These are phyloP conservation scores for Mrakia gelida DNA, from an alignment of 768 basidiomycete species.

Conservation along the genomic window DNA sequence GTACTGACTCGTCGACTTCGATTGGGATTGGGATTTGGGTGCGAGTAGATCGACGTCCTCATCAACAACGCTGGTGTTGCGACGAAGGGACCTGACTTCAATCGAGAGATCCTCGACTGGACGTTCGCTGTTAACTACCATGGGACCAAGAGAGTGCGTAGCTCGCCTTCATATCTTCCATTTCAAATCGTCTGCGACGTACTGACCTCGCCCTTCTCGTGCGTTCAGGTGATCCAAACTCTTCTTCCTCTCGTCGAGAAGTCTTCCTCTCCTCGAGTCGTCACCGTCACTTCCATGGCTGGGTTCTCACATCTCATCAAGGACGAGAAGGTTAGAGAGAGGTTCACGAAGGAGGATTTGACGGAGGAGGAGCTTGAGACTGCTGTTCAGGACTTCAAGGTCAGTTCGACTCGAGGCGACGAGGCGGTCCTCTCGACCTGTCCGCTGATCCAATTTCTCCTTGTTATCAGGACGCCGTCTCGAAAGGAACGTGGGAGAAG, in stretches of 20 bases:
- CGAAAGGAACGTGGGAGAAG: slow-evolving; percentile 30
- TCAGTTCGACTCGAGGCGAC: not conserved
- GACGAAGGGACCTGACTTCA: slow-evolving; percentile 24
- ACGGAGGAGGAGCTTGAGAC: slow-evolving; percentile 29
- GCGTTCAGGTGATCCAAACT: slow-evolving; percentile 27
- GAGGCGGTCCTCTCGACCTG: no score
- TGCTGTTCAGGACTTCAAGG: slow-evolving; percentile 34
- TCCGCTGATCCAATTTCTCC: not conserved
- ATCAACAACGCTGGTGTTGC: slow-evolving; percentile 35
- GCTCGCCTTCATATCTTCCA: not conserved
- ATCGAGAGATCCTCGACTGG: slow-evolving; percentile 33
- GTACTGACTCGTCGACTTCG: no score
- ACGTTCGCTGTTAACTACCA: slow-evolving; percentile 35
- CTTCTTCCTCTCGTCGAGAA: slow-evolving; percentile 35
- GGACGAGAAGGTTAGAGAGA: slow-evolving; percentile 15
- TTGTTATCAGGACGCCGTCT: slow-evolving; percentile 23
- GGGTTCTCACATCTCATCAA: slow-evolving; percentile 32
- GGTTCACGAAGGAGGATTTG: slow-evolving; percentile 24
- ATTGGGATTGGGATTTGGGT: not conserved
- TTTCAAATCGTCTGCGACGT: not conserved
- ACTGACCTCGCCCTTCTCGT: not conserved
- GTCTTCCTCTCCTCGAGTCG: slow-evolving; percentile 30
- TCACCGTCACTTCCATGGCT: slow-evolving; percentile 35
- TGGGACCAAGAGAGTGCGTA: slow-evolving; percentile 30
- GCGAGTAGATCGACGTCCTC: slow-evolving; percentile 36